Conservation (phyloP, 805 yeast genomes). For the Wickerhamomyces chambardii region DNA sequence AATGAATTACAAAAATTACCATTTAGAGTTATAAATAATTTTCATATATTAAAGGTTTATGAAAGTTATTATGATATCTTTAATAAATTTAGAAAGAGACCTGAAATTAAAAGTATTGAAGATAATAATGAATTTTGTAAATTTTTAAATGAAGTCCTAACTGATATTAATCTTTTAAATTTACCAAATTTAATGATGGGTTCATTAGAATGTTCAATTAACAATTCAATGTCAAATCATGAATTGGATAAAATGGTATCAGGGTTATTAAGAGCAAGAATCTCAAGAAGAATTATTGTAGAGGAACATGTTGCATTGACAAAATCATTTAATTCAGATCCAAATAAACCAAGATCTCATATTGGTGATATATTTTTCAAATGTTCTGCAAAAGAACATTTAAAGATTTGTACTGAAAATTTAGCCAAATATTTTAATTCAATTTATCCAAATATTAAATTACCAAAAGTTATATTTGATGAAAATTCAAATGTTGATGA, state of each 20-base stretch:
- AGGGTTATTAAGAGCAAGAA: slow-evolving; percentile 72
- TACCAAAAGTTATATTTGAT: slow-evolving; percentile 73
- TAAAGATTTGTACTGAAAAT: slow-evolving; percentile 43
- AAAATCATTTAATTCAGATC: slow-evolving; percentile 44
- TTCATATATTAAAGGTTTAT: slow-evolving; percentile 80
- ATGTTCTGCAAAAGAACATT: slow-evolving; percentile 65
- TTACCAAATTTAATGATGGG: slow-evolving; percentile 92
- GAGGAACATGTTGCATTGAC: slow-evolving; percentile 87
- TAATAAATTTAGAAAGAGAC: slow-evolving; percentile 71
- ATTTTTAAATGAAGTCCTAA: slow-evolving; percentile 50
- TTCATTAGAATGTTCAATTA: slow-evolving; percentile 68
- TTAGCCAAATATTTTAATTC: slow-evolving; percentile 43
- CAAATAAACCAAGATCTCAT: slow-evolving; percentile 34
- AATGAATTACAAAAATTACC: slow-evolving; percentile 77
- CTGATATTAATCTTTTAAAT: slow-evolving; percentile 70
- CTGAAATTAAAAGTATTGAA: slow-evolving; percentile 54
- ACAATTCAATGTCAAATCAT: slow-evolving; percentile 45
- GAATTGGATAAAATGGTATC: slow-evolving; percentile 70
- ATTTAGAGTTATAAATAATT: slow-evolving; percentile 75
- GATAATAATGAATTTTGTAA: slow-evolving; percentile 72
- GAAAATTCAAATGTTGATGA: slow-evolving; percentile 44
- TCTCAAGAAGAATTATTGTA: slow-evolving; percentile 81
- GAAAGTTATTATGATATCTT: slow-evolving; percentile 85
- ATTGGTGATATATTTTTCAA: slow-evolving; percentile 77
- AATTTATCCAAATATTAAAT: slow-evolving; percentile 38